Percentiles rank a stretch among this genome's conserved stretches.
These are phyloP conservation scores for Nannizzia gypsea DNA, from an alignment of 2,329 filamentous ascomycete genomes.

Conservation along the genomic window DNA sequence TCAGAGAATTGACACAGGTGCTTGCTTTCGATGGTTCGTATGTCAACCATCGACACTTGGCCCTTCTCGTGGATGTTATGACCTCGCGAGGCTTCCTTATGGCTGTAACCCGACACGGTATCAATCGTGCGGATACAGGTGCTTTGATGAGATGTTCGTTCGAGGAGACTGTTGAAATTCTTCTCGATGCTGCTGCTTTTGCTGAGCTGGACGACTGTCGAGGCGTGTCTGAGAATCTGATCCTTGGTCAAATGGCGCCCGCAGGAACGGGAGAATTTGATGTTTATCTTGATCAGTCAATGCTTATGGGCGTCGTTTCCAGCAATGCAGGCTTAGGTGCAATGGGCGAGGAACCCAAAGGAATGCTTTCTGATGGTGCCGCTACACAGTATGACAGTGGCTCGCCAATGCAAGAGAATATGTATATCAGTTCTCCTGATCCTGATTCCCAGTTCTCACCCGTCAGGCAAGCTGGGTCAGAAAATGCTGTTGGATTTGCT, in stretches of 20 bases:
- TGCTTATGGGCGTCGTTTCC: conserved; percentile 89
- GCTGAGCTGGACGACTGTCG: conserved; percentile 96
- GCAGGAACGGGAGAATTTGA: conserved; percentile 97
- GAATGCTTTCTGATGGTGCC: conserved; percentile 62
- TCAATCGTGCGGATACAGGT: conserved; percentile 95
- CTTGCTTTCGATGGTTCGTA: conserved; percentile 98
- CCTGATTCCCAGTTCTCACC: conserved; percentile 57
- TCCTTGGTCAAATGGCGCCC: conserved; percentile 91
- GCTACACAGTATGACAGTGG: conserved; percentile 83
- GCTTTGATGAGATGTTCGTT: conserved; percentile 99
- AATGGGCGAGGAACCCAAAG: conserved; percentile 66
- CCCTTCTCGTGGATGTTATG: conserved; percentile 94
- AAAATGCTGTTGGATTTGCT: conserved; percentile 46
- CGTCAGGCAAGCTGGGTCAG: conserved; percentile 57
- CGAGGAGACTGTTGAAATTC: conserved; percentile 96
- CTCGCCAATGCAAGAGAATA: conserved; percentile 48
- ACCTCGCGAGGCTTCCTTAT: conserved; percentile 88
- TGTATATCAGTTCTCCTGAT: conserved; percentile 51
- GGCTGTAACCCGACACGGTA: conserved; percentile 93
- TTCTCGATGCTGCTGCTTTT: conserved; percentile 85
- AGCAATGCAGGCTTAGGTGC: conserved; percentile 80
- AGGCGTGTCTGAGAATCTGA: conserved; percentile 97
- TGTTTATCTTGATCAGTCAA: conserved; percentile 80
- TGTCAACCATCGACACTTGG: conserved; percentile 96
- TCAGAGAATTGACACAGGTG: conserved; percentile 81